These are phyloP conservation scores for Penicillium daleae DNA, from an alignment of 495 filamentous ascomycete species.

Conservation along the genomic window DNA sequence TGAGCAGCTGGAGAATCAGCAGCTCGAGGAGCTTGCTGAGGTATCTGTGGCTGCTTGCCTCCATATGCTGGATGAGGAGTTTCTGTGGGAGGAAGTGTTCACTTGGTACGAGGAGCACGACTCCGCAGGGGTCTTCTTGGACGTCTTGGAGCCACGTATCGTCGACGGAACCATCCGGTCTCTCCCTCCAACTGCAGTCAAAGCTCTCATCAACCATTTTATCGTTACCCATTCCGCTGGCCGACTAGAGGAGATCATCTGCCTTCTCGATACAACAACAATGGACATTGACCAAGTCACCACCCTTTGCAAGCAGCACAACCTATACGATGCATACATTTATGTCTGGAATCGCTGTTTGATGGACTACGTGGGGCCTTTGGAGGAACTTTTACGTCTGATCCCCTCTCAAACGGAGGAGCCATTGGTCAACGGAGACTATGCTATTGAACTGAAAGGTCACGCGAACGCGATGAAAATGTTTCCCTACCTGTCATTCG, in stretches of 20 bases:
- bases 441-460: slow-evolving; percentile 36
- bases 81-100: slow-evolving; percentile 89
- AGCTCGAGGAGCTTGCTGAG: slow-evolving; percentile 77
- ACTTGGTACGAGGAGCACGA: slow-evolving; percentile 82
- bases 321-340: slow-evolving; percentile 91
- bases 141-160: slow-evolving; percentile 84
- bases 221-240: slow-evolving; percentile 69
- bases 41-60: slow-evolving; percentile 84
- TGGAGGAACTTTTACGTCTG: slow-evolving; percentile 80
- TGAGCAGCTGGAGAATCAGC: slow-evolving; percentile 54
- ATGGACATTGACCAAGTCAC: slow-evolving; percentile 95
- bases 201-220: slow-evolving; percentile 81
- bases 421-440: slow-evolving; percentile 39
- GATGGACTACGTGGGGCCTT: slow-evolving; percentile 84
- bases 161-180: slow-evolving; percentile 73
- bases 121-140: slow-evolving; percentile 75
- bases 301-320: slow-evolving; percentile 83
- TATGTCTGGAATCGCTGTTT: slow-evolving; percentile 96
- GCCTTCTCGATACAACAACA: slow-evolving; percentile 84
- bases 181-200: slow-evolving; percentile 82
- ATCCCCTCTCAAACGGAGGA: slow-evolving; percentile 46
- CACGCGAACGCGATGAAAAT: slow-evolving; percentile 79
- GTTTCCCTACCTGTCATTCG: slow-evolving; percentile 92
- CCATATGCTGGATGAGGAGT: slow-evolving; percentile 73
- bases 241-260: slow-evolving; percentile 92